Percentiles rank a stretch among this genome's conserved stretches.
Evolutionary conservation across 306 rosid species (phyloP).

Genomic region (Fragaria ananassa): DNA sequence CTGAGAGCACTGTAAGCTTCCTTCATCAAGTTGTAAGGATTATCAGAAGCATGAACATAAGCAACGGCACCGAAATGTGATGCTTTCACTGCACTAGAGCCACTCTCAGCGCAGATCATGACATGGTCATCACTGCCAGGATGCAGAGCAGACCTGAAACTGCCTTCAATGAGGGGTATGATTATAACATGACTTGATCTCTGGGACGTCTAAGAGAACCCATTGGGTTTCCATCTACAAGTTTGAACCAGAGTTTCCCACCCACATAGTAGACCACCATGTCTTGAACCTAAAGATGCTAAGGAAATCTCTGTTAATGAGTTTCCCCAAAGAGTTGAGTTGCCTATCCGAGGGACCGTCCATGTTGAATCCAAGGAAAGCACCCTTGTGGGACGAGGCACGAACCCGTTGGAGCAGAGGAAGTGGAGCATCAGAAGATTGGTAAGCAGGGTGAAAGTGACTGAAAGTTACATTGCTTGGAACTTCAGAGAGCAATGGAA

Average conservation of each 20-base stretch:
- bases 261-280: slow-evolving; percentile 96
- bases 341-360: slow-evolving; percentile 49
- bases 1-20: slow-evolving; percentile 70
- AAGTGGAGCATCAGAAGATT: slow-evolving; percentile 50
- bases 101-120: slow-evolving; percentile 70
- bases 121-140: slow-evolving; percentile 65
- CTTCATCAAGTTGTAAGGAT: slow-evolving; percentile 70
- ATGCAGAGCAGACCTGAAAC: slow-evolving; percentile 65
- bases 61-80: slow-evolving; percentile 52
- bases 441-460: slow-evolving; percentile 39
- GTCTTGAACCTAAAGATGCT: slow-evolving; percentile 87
- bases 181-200: slow-evolving; percentile 56
- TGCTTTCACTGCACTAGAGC: slow-evolving; percentile 55
- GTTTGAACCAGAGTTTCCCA: slow-evolving; percentile 73
- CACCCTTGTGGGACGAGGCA: slow-evolving; percentile 54
- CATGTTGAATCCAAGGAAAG: slow-evolving; percentile 66
- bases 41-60: slow-evolving; percentile 62
- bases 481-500: slow-evolving; percentile 52
- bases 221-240: slow-evolving; percentile 87
- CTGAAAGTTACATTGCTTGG: slow-evolving; percentile 61
- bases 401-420: slow-evolving; percentile 45
- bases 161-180: slow-evolving; percentile 60
- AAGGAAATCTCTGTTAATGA: slow-evolving; percentile 50
- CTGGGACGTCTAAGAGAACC: slow-evolving; percentile 63
- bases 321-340: slow-evolving; percentile 61